phyloP scores from a whole-genome alignment of 2,329 filamentous ascomycete species.

The Aspergillus ibericus region DNA sequence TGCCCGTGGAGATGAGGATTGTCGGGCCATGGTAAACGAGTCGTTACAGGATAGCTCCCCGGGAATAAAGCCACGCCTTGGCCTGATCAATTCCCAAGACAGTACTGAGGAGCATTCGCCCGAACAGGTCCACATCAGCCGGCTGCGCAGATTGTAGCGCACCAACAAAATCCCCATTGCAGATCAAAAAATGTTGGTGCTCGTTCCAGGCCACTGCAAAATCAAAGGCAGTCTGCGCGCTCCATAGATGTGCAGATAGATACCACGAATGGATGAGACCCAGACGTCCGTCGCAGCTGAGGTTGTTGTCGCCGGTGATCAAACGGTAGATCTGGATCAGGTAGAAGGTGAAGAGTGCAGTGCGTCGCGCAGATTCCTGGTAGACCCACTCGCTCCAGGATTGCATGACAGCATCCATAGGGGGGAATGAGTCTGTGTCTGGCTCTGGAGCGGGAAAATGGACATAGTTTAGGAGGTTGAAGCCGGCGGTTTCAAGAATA shows the following conservation, averaged over 20 bases:
- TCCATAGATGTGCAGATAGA: conserved; percentile 31
- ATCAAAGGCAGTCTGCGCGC: conserved; percentile 26
- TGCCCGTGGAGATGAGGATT: neutral
- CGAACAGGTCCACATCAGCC: conserved; percentile 30
- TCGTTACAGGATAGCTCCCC: conserved; percentile 18
- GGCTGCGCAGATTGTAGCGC: conserved; percentile 23
- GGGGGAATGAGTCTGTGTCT: conserved; percentile 22
- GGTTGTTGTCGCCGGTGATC: conserved; percentile 17
- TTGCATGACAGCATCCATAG: conserved; percentile 43
- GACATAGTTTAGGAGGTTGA: conserved; percentile 20
- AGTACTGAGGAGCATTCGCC: conserved; percentile 30
- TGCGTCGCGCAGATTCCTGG: conserved; percentile 56
- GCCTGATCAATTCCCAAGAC: conserved; percentile 26
- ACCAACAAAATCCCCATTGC: conserved; percentile 24
- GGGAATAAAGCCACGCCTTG: conserved; percentile 26
- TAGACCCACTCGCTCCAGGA: conserved; percentile 57
- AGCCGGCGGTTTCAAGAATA: conserved; percentile 22
- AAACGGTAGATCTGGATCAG: conserved; percentile 34
- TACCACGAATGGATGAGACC: conserved; percentile 32
- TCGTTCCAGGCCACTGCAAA: conserved; percentile 31
- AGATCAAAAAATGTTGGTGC: conserved; percentile 27
- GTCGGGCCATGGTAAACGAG: no score
- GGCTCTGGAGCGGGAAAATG: conserved; percentile 19
- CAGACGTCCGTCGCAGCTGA: conserved; percentile 28
- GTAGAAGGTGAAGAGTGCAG: conserved; percentile 51